Evolutionary conservation across 768 basidiomycete genomes (phyloP), one percentile per base, ranked within the genome.

Genomic region (Guyanaporus albipodus): DNA sequence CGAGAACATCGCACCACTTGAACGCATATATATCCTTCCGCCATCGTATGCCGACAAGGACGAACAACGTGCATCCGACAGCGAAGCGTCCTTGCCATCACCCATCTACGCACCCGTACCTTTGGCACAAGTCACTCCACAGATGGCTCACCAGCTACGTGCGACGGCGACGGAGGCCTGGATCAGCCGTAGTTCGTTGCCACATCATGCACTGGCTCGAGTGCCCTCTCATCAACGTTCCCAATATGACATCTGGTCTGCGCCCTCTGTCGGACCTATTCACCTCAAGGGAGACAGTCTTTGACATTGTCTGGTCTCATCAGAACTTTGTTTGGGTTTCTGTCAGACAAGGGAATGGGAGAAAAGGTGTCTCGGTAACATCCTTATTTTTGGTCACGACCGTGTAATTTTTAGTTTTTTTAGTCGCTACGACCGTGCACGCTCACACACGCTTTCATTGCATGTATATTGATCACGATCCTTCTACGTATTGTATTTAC

Each of bases 31-130:
- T 59, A 74, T 89, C 19, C 73, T 87, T 2, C 83, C 70, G 0
- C 52, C 61, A 15, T 51, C 62, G 11, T 38, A 62, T 11, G 26
- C 45, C 47, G 34, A 40, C 50, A 6, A 21, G 38, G 24, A 48
- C 47, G 33, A 50, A 34, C 46, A 56, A 15, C 38, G 19, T 29
- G 42, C 45, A 4, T 21, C 46, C 18, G 22, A 2, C 22, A 28
- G 43, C 27, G 50, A 49, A 37, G 21, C 27, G 19, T 28, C 23
- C 35, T 28, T 38, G 45, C 47, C 50, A n/a, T 49, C 53, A 4
- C 42, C 54, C 4, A 50, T 89, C n/a, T 89, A 87, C 58, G 82
- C 83, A n/a, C 83, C 85, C 11, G 74, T 89, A 1, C 76, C 82
- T 0, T 61, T 83, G 32, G 72, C 66, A 49, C 71, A 76, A 11